Percentiles rank a stretch among this genome's conserved stretches.
phyloP scores from a whole-genome alignment of 768 basidiomycete species.

The Serpula lacrymans region DNA sequence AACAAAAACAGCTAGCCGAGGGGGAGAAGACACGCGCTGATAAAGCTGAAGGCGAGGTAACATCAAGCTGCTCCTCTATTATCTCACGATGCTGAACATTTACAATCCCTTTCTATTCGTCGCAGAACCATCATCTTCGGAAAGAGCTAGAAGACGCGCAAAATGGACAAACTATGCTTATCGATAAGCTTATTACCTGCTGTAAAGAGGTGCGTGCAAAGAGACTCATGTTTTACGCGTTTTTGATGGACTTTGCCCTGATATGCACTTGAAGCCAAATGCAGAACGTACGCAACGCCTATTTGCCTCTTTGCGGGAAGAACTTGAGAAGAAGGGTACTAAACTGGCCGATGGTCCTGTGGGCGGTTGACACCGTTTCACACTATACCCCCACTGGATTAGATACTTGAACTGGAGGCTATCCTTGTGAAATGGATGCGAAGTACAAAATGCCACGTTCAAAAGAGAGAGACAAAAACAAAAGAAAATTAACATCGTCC shows the following conservation, averaged over 20 bases:
- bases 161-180: slow-evolving; percentile 71
- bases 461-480: no score
- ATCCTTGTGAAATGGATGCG: slow-evolving; percentile 5
- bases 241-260: slow-evolving; percentile 8
- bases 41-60: slow-evolving; percentile 73
- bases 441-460: neutral
- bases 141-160: slow-evolving; percentile 81
- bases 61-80: slow-evolving; percentile 16
- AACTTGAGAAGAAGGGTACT: slow-evolving; percentile 67
- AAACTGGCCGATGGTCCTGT: slow-evolving; percentile 42
- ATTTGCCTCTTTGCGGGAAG: slow-evolving; percentile 78
- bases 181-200: slow-evolving; percentile 80
- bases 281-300: slow-evolving; percentile 80
- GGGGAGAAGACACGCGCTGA: slow-evolving; percentile 67
- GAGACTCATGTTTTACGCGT: slow-evolving; percentile 3
- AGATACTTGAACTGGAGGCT: slow-evolving; percentile 4
- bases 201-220: slow-evolving; percentile 73
- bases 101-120: neutral
- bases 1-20: slow-evolving; percentile 81
- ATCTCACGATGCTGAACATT: neutral
- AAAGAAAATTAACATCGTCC: neutral
- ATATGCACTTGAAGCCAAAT: slow-evolving; percentile 53
- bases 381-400: slow-evolving; percentile 3
- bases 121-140: slow-evolving; percentile 62
- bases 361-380: slow-evolving; percentile 36